Evolutionary conservation across 2,329 filamentous ascomycete genomes (phyloP), one percentile per base, ranked within the genome.

Genomic region (Cercospora beticola): DNA sequence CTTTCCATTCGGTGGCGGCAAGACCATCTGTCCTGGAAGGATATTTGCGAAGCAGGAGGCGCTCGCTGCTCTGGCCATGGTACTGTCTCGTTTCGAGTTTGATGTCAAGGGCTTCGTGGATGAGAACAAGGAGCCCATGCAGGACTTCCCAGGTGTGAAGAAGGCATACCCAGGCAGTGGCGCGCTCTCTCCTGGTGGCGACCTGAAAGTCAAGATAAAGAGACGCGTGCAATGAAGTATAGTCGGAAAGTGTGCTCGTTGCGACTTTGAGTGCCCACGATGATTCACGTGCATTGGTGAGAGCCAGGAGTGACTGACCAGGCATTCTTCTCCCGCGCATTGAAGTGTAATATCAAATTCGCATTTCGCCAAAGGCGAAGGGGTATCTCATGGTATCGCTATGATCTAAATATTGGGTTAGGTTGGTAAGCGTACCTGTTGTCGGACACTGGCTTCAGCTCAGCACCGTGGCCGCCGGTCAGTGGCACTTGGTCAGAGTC

Each of bases 1-100:
- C 67, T 76, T 77, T 28, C 77, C 77, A 1, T 78, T 78, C 54
- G 77, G 77, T 18, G 77, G 75, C 18, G 75, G 74, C 7, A 71
- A 70, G 54, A 76, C 73, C 0, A 73, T 75, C 10, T 76, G 75
- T 69, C 73, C 74, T 5, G 74, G 73, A 8, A 68, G 73, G 10
- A 70, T 73, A 10, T 77, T 76, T 61, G 76, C 76, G 5, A 77
- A 76, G 68, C 76, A 77, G 61, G 74, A 76, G 68, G 74, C 67
- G 9, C 62, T 77, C 12, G 72, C 71, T 12, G 74, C 73, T 14
- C 23, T 76, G 46, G 75, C 76, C 1, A 74, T 75, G 71, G 58
- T 76, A 0, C 40, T 77, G 62, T 58, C 73, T 33, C 64, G 62
- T 30, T 76, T 77, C 61, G 73, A 76, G 5, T 70, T 77, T 46